Conservation (phyloP, 2,329 filamentous ascomycete species). For the Penicillium vulpinum region DNA sequence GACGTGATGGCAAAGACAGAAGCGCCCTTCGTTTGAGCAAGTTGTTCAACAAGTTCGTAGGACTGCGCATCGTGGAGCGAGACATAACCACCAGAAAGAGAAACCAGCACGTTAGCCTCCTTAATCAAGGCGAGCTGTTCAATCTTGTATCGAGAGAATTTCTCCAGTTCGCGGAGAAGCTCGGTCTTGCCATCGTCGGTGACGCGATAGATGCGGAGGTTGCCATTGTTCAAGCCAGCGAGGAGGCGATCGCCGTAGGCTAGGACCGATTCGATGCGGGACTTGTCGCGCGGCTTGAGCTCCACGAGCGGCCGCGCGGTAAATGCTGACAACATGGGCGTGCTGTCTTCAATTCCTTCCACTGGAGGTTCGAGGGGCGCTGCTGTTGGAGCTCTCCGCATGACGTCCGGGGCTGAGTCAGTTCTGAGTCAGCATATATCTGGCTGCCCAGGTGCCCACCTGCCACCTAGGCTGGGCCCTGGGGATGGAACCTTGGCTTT, state of each 20-base stretch:
- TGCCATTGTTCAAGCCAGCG: conserved; percentile 87
- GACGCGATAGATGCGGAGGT: conserved; percentile 84
- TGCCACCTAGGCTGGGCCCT: background rate
- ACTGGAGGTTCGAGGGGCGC: conserved; percentile 10
- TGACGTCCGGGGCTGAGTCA: conserved; percentile 19
- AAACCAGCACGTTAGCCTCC: conserved; percentile 87
- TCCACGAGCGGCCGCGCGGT: conserved; percentile 95
- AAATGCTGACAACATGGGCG: conserved; percentile 89
- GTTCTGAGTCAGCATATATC: conserved; percentile 6
- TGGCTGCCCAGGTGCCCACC: too few species aligned
- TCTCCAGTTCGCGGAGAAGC: conserved; percentile 86
- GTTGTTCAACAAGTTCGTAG: conserved; percentile 76
- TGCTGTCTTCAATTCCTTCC: conserved; percentile 21
- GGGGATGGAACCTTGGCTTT: background rate
- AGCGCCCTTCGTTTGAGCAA: conserved; percentile 83
- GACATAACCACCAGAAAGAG: conserved; percentile 84
- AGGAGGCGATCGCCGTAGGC: conserved; percentile 90
- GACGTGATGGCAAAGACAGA: conserved; percentile 89
- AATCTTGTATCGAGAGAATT: conserved; percentile 85
- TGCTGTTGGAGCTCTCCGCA: conserved; percentile 11
- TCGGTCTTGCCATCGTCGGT: conserved; percentile 67
- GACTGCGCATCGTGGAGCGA: conserved; percentile 86
- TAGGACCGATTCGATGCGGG: conserved; percentile 92
- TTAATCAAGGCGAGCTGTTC: conserved; percentile 96
- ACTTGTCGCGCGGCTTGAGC: conserved; percentile 93